These are phyloP conservation scores for Bryoglossum gracile DNA, from an alignment of 495 filamentous ascomycete genomes.

Conservation along the genomic window DNA sequence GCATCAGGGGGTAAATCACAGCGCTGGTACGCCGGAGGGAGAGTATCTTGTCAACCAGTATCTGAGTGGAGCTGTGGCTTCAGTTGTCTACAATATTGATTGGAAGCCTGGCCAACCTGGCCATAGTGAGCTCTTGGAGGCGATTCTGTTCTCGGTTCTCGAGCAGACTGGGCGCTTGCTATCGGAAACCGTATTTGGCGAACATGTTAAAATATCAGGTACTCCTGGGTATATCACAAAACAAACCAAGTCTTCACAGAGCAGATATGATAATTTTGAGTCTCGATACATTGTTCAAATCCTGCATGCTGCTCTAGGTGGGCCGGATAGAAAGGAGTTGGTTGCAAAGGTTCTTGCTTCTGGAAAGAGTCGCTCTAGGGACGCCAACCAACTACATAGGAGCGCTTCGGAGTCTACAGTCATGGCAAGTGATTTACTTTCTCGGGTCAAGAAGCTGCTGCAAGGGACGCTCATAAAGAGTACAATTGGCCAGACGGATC, in stretches of 20 bases:
- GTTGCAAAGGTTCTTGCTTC: constrained; percentile 1
- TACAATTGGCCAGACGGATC: constrained; percentile 8
- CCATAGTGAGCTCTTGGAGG: constrained; percentile 21
- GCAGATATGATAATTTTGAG: neutral
- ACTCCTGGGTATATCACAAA: constrained; percentile 17
- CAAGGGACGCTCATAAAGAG: constrained; percentile 30
- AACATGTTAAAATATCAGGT: constrained; percentile 25
- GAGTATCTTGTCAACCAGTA: constrained; percentile 20
- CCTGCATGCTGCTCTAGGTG: constrained; percentile 29
- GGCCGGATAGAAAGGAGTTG: constrained; percentile 22
- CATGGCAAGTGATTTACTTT: constrained; percentile 7
- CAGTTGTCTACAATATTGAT: constrained; percentile 8
- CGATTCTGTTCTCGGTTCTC: constrained; percentile 18
- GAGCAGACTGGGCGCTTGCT: constrained; percentile 17
- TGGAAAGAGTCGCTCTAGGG: neutral
- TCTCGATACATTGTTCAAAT: constrained; percentile 34
- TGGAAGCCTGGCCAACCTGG: constrained; percentile 14
- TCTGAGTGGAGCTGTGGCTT: constrained; percentile 5
- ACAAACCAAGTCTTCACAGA: neutral
- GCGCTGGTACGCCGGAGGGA: neutral
- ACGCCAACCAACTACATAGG: neutral
- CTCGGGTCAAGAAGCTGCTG: constrained; percentile 27
- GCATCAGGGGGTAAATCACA: constrained; percentile 4
- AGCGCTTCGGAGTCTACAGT: neutral
- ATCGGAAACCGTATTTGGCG: constrained; percentile 22